A percentile compares a stretch with the other conserved stretches of the same genome.
phyloP scores from a whole-genome alignment of 148 eudicot species.

The Silene uniflora region DNA sequence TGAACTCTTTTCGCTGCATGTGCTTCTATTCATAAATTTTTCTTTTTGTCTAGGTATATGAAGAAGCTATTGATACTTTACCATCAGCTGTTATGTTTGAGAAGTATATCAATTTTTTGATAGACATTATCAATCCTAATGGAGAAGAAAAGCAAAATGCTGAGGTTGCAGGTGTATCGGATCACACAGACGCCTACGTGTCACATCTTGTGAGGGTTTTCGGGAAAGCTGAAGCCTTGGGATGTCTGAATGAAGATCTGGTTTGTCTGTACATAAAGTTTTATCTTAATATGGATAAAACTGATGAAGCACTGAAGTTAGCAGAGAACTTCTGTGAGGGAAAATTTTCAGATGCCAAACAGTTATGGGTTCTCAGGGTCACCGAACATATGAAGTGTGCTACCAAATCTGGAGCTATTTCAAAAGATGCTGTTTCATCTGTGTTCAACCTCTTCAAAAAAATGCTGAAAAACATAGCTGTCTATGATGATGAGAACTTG shows the following conservation, averaged over 20 bases:
- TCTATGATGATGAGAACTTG: constrained; percentile 52
- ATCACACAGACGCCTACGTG: constrained; percentile 29
- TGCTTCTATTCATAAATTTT: constrained; percentile 1
- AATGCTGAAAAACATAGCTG: constrained; percentile 38
- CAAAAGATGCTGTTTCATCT: constrained; percentile 38
- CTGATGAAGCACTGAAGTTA: constrained; percentile 57
- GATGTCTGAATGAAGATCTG: constrained; percentile 63
- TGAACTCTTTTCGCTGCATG: neutral
- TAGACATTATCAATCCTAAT: constrained; percentile 30
- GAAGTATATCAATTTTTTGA: constrained; percentile 59
- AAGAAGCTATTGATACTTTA: constrained; percentile 47
- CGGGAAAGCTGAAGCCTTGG: constrained; percentile 59
- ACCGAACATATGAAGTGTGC: constrained; percentile 53
- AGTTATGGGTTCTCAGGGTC: constrained; percentile 60
- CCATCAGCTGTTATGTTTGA: constrained; percentile 54
- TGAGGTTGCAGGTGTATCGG: constrained; percentile 17
- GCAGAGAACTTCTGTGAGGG: constrained; percentile 56
- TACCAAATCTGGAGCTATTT: constrained; percentile 28
- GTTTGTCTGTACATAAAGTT: constrained; percentile 58
- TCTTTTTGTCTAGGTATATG: constrained; percentile 52
- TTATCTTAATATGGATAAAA: constrained; percentile 43
- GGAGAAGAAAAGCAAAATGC: constrained; percentile 27
- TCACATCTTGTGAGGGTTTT: constrained; percentile 45
- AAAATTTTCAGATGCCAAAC: constrained; percentile 46
- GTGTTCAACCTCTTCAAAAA: constrained; percentile 41